A percentile compares a stretch with the other conserved stretches of the same genome.
Conservation (phyloP, 2,329 filamentous ascomycete species). For the Botrytis deweyae region DNA sequence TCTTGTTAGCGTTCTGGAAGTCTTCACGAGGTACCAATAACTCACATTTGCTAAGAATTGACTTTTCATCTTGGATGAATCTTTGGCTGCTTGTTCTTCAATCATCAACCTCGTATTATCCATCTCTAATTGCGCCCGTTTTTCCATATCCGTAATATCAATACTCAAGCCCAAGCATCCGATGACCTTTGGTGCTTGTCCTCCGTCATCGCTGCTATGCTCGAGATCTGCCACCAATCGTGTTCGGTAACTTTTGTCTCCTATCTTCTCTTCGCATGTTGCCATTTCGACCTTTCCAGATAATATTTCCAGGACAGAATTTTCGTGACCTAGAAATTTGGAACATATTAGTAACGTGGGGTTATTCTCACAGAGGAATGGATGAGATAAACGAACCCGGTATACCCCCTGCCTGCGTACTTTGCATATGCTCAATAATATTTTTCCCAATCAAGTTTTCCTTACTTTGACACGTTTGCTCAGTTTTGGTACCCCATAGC, state of each 20-base stretch:
- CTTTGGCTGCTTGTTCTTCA: conserved; percentile 34
- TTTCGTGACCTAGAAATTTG: conserved; percentile 25
- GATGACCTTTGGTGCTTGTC: conserved; percentile 27
- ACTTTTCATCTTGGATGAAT: conserved; percentile 33
- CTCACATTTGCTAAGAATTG: conserved; percentile 34
- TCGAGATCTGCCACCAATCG: conserved; percentile 32
- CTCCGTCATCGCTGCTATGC: conserved; percentile 27
- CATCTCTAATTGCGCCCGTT: conserved; percentile 28
- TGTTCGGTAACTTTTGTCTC: conserved; percentile 27
- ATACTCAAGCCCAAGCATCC: conserved; percentile 33
- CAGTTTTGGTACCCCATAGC: conserved; percentile 22
- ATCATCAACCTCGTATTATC: conserved; percentile 30
- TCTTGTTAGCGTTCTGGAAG: neutral
- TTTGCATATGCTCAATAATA: conserved; percentile 25
- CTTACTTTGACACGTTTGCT: conserved; percentile 17
- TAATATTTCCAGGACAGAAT: conserved; percentile 28
- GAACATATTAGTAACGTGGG: neutral
- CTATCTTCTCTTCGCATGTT: conserved; percentile 30
- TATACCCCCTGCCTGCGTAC: conserved; percentile 23
- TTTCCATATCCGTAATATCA: conserved; percentile 34
- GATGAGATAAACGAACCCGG: neutral
- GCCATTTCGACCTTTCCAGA: conserved; percentile 28
- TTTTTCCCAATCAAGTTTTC: conserved; percentile 24
- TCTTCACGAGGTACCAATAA: neutral
- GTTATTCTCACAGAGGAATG: no score